These are phyloP conservation scores for Phaeophleospora eucalypticola DNA, from an alignment of 2,329 filamentous ascomycete genomes.

Conservation along the genomic window DNA sequence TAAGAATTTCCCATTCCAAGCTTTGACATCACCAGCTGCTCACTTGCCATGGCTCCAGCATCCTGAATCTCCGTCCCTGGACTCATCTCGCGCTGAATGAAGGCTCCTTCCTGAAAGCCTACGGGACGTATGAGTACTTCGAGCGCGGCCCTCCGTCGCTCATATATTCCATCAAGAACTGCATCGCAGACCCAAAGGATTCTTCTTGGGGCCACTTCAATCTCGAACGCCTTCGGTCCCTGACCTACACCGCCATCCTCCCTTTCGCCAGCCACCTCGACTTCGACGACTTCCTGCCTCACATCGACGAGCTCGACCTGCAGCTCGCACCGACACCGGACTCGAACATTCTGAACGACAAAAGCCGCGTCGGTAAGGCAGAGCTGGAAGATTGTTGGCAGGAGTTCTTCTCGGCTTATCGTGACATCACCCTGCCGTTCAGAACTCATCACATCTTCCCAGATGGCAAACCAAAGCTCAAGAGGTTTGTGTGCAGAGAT, in stretches of 20 bases:
- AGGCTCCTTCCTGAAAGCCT: slow-evolving; percentile 67
- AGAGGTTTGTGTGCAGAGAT: slow-evolving; percentile 27
- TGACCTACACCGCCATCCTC: slow-evolving; percentile 34
- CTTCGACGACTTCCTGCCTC: slow-evolving; percentile 23
- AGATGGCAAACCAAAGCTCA: slow-evolving; percentile 15
- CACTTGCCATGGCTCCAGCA: no score
- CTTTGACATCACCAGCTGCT: no score
- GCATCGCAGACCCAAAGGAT: slow-evolving; percentile 13
- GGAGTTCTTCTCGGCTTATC: slow-evolving; percentile 28
- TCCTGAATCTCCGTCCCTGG: slow-evolving; percentile 64
- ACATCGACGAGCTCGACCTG: slow-evolving; percentile 32
- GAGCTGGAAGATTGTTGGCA: slow-evolving; percentile 40
- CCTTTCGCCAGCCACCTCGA: slow-evolving; percentile 30
- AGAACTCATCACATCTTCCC: slow-evolving; percentile 10
- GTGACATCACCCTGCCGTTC: slow-evolving; percentile 14
- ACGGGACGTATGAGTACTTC: slow-evolving; percentile 68
- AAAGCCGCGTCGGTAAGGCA: slow-evolving; percentile 38
- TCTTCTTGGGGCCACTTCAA: slow-evolving; percentile 3
- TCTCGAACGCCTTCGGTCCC: slow-evolving; percentile 26
- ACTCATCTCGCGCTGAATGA: slow-evolving; percentile 65
- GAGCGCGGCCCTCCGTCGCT: slow-evolving; percentile 50
- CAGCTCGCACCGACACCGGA: slow-evolving; percentile 41
- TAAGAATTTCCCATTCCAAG: no score
- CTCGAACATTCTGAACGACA: slow-evolving; percentile 37
- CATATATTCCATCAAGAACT: slow-evolving; percentile 29